Evolutionary conservation across 768 basidiomycete species (phyloP), one percentile per base, ranked within the genome.

Genomic region (Tephrocybe rancida): DNA sequence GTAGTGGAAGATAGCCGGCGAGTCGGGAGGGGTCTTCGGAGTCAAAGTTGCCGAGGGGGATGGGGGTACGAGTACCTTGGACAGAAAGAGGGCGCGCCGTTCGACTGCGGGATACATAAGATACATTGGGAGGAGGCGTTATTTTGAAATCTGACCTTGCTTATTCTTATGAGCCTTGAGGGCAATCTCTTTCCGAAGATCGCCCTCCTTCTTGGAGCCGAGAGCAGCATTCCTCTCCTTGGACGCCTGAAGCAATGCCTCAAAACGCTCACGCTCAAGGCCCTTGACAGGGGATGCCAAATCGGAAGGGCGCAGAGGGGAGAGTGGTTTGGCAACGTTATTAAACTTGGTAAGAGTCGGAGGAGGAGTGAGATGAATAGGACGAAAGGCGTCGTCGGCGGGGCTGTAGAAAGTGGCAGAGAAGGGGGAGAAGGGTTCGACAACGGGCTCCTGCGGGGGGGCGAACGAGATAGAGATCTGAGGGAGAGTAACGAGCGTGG

Each of bases 131-230:
- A 22, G 19, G n/a, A 7, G 19, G 24, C 9, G 11, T 27, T 24
- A 19, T 14, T 26, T 57, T 26, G 48, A 24, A 76, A 81, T 61
- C 39, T 6, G 67, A 92, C 91, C 73, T 70, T 90, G 87, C 73
- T 87, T 90, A 64, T 78, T 82, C 72, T 77, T 82, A 70, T 90
- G 88, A 46, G 78, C 80, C 68, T 85, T 89, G 52, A 87, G 69
- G 10, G 86, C 85, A 45, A 89, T 82, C 70, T 91, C 86, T 70
- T 84, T 89, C 59, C 87, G 83, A 46, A 92, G 77, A 70, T 88
- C 82, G 19, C 73, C 73, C 24, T 69, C 68, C 66, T 71, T 79
- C 68, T 79, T 86, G 41, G 66, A 67, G 35, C 74, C 75, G 11
- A 76, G 52, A 22, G 66, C 63, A 16, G 73, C 67, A 62, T 81